These are phyloP conservation scores for Brassica napus DNA, from an alignment of 345 rosid genomes.

Conservation along the genomic window Da-Ae NC_063438.1:19994501-19995000, in stretches of 20 bases:
- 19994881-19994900: too few species aligned
- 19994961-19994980: too few species aligned
- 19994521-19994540: background rate
- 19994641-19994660: constrained; percentile 4
- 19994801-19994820: too few species aligned
- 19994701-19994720: background rate
- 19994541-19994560: constrained; percentile 11
- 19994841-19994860: too few species aligned
- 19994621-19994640: background rate
- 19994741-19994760: background rate
- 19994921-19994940: too few species aligned
- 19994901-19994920: too few species aligned
- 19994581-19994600: constrained; percentile 15
- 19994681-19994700: background rate
- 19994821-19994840: too few species aligned
- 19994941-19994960: too few species aligned
- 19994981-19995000: too few species aligned
- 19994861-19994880: too few species aligned
- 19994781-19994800: background rate
- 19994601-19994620: constrained; percentile 19
- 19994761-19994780: background rate
- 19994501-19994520: background rate
- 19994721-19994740: background rate
- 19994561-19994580: constrained; percentile 8
- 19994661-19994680: background rate